Evolutionary conservation across 148 eudicot species (phyloP).

Genomic region (Rhododendron kiyosumense): DNA sequence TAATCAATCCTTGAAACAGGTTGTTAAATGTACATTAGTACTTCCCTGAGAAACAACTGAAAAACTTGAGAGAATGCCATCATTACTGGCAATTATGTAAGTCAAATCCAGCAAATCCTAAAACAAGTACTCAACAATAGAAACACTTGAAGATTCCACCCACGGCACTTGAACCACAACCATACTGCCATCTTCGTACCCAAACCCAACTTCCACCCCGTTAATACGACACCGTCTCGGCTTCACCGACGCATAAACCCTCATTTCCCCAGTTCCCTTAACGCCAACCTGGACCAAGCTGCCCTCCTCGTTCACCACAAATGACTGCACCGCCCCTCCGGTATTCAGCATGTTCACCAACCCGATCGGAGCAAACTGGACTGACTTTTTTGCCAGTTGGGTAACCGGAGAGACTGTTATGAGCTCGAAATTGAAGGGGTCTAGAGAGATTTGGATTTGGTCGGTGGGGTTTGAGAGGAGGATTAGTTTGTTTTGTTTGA

Average conservation of each 20-base stretch:
- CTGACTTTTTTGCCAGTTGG: conserved; percentile 14
- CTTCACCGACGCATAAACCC: conserved; percentile 42
- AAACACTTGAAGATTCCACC: conserved; percentile 29
- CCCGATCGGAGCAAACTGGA: conserved; percentile 75
- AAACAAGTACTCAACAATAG: conserved; percentile 44
- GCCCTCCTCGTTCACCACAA: conserved; percentile 31
- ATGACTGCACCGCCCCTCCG: conserved; percentile 53
- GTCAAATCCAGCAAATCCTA: conserved; percentile 10
- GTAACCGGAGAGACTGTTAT: conserved; percentile 60
- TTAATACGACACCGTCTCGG: conserved; percentile 46
- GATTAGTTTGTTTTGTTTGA: conserved; percentile 41
- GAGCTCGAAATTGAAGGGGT: conserved; percentile 78
- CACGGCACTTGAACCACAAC: conserved; percentile 43
- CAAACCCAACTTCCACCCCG: conserved; percentile 37
- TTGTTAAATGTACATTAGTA: not conserved
- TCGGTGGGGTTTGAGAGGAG: conserved; percentile 41
- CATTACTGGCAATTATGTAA: not conserved
- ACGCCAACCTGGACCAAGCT: conserved; percentile 41
- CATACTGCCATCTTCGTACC: conserved; percentile 38
- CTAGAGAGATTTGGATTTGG: conserved; percentile 44
- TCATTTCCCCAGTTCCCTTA: conserved; percentile 62
- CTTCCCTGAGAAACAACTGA: not conserved
- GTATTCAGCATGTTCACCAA: conserved; percentile 61
- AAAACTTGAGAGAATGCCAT: not conserved
- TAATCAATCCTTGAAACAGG: not conserved